A percentile compares a stretch with the other conserved stretches of the same genome.
Evolutionary conservation across 2,329 filamentous ascomycete genomes (phyloP).

Genomic region (Alternaria ventricosa): DNA sequence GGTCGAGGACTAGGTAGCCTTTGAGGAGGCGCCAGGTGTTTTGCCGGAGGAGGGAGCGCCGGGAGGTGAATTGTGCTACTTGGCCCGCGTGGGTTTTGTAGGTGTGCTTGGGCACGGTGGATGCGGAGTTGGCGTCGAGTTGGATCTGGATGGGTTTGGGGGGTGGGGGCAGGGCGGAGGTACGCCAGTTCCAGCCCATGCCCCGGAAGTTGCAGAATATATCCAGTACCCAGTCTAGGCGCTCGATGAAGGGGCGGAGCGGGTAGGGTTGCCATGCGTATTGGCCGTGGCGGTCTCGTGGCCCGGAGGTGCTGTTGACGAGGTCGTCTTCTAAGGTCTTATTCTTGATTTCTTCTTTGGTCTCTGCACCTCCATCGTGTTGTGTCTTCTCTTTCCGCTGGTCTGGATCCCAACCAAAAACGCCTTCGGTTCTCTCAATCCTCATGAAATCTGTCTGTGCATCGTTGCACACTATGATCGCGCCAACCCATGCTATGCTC

Average conservation of each 20-base stretch:
- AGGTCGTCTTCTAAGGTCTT: conserved; percentile 5
- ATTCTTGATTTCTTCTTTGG: not conserved
- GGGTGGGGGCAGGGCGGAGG: conserved; percentile 55
- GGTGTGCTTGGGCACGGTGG: conserved; percentile 22
- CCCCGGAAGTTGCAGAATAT: conserved; percentile 65
- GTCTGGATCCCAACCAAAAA: conserved; percentile 16
- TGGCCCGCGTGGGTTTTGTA: conserved; percentile 40
- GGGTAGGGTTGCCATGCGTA: conserved; percentile 64
- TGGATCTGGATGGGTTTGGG: conserved; percentile 50
- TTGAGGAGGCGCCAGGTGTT: conserved; percentile 54
- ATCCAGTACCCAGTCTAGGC: conserved; percentile 65
- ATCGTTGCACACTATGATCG: conserved; percentile 63
- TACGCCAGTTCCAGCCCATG: conserved; percentile 66
- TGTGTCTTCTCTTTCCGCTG: conserved; percentile 2
- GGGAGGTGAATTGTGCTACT: conserved; percentile 46
- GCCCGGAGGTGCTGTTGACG: conserved; percentile 29
- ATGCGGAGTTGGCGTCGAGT: conserved; percentile 38
- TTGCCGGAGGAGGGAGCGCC: conserved; percentile 41
- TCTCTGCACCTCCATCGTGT: not conserved
- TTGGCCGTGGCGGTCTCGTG: conserved; percentile 39
- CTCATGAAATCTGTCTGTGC: conserved; percentile 62
- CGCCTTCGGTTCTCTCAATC: conserved; percentile 55
- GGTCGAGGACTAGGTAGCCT: conserved; percentile 73
- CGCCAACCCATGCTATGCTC: conserved; percentile 60
- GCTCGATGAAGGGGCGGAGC: conserved; percentile 53